Percentiles rank a stretch among this genome's conserved stretches.
Conservation (phyloP, 2,329 filamentous ascomycete genomes). For the Lizonia empirigonia region DNA sequence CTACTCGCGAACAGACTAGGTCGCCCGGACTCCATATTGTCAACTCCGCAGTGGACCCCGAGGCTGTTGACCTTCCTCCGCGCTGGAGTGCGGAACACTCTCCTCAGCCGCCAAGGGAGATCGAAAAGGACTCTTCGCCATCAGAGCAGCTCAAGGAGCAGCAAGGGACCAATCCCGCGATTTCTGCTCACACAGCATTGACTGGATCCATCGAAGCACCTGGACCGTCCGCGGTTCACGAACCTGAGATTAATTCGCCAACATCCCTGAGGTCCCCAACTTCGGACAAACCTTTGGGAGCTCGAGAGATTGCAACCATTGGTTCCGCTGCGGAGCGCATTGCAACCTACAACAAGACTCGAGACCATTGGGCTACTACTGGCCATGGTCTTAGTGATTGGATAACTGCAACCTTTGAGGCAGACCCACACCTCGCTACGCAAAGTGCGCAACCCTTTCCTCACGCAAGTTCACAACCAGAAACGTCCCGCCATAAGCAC, state of each 20-base stretch:
- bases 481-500: conserved; percentile 42
- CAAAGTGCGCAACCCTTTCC: conserved; percentile 21
- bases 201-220: conserved; percentile 18
- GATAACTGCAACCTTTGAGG: conserved; percentile 57
- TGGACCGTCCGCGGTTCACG: conserved; percentile 22
- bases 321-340: conserved; percentile 71
- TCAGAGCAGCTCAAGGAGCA: conserved; percentile 11
- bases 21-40: conserved; percentile 51
- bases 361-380: conserved; percentile 70
- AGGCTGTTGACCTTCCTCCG: conserved; percentile 47
- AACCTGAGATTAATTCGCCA: conserved; percentile 25
- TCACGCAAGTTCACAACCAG: conserved; percentile 35
- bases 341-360: conserved; percentile 72
- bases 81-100: conserved; percentile 34
- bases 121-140: conserved; percentile 15
- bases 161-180: conserved; percentile 18
- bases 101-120: conserved; percentile 19
- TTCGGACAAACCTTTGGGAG: conserved; percentile 56
- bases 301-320: conserved; percentile 78
- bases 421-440: conserved; percentile 59
- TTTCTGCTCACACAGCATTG: conserved; percentile 14
- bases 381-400: conserved; percentile 75
- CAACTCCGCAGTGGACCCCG: conserved; percentile 47
- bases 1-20: conserved; percentile 30
- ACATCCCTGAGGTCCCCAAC: conserved; percentile 24